Evolutionary conservation across 1,139 yeast genomes (phyloP), one percentile per base, ranked within the genome.

Genomic region (Geotrichum europaeum): DNA sequence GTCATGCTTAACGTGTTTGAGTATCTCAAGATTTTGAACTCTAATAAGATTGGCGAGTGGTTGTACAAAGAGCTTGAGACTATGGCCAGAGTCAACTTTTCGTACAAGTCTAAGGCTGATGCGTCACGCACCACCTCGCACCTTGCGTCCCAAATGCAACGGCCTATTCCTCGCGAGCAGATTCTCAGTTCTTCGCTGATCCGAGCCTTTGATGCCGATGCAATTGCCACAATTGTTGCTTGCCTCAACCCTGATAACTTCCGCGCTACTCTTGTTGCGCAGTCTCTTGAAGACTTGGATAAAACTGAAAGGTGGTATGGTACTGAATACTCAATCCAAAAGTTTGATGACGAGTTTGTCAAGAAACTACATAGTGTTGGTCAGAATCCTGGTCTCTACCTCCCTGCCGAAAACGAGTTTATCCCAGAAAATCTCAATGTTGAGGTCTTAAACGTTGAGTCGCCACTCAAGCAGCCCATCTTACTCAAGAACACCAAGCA

Each of bases 231-330:
- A n/a, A 84, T 81, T 65, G 81, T 82, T 13, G 67, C 73, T 0
- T 77, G 78, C 63, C 76, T 94, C 61, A 79, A 70, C 53, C 80
- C 85, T 0, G 78, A 80, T 30, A 90, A 88, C 67, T 82, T 87
- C 65, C 80, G 92, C 65, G 77, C 84, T 10, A 77, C 81, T 47
- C 72, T 92, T 51, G 78, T 85, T 1, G 69, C 75, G 49, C 74
- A 73, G 60, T 63, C 65, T n/a, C 65, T 72, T 49, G 70, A 68
- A 1, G 76, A 73, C 2, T 75, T 81, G 40, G 74, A 78, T 56
- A 65, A 74, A 24, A 77, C 68, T 18, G 99, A 94, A 72, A 79
- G 83, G 68, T 92, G 97, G 97, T 94, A 94, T 70, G 97, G 96
- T 4, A 90, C 98, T 0, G 87, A 87, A 65, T 89, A 90, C 70